Evolutionary conservation across 139 green algal genomes (phyloP).

Genomic region (Coelastrella sp.): DNA sequence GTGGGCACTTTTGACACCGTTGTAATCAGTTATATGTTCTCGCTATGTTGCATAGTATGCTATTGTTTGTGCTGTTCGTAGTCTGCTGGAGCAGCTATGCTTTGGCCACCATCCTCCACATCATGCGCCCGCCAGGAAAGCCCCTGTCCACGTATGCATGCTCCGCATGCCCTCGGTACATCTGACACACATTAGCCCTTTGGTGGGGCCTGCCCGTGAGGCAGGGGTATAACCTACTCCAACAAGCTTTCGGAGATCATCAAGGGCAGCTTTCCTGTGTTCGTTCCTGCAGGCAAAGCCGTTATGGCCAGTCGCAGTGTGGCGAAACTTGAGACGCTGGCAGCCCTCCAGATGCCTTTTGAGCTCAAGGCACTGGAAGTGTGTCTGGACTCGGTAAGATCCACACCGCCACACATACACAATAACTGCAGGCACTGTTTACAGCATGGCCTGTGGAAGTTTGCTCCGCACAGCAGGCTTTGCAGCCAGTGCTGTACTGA

Average conservation of each 20-base stretch:
- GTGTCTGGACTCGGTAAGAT: constrained; percentile 61
- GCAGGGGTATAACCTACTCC: too few relatives aligned
- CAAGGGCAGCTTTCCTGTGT: background rate
- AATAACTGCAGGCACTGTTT: background rate
- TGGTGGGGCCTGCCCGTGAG: too few relatives aligned
- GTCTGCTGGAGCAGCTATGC: background rate
- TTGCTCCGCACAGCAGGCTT: too few relatives aligned
- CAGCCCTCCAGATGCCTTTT: constrained; percentile 56
- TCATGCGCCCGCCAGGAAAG: too few relatives aligned
- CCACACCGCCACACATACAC: background rate
- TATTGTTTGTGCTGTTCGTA: background rate
- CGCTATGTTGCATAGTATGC: too few relatives aligned
- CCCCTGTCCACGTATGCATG: too few relatives aligned
- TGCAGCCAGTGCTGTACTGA: too few relatives aligned
- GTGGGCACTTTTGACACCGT: background rate
- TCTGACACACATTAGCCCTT: too few relatives aligned
- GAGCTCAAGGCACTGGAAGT: constrained; percentile 70
- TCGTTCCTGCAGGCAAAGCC: background rate
- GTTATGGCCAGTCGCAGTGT: constrained; percentile 3
- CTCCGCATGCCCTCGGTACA: too few relatives aligned
- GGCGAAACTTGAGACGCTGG: constrained; percentile 39
- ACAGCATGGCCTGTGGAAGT: background rate
- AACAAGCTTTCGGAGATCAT: too few relatives aligned
- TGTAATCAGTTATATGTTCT: too few relatives aligned
- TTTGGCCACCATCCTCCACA: too few relatives aligned